A percentile compares a stretch with the other conserved stretches of the same genome.
phyloP scores from a whole-genome alignment of 441 rosid species.

The Isatis lusitanica region DNA sequence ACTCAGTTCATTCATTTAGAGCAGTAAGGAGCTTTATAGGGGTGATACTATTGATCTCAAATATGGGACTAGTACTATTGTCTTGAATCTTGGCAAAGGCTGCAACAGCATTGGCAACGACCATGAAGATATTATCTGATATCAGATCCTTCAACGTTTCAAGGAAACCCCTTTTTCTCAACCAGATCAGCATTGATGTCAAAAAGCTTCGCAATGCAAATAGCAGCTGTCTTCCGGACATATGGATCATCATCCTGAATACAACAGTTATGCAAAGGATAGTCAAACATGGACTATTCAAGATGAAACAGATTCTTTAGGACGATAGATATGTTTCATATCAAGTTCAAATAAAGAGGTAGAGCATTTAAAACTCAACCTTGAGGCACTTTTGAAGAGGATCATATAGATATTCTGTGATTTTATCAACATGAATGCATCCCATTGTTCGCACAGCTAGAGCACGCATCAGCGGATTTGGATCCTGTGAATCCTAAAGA shows the following conservation, averaged over 20 bases:
- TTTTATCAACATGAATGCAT: conserved; percentile 98
- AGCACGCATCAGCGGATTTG: conserved; percentile 96
- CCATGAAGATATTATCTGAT: conserved; percentile 44
- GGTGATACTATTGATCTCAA: conserved; percentile 86
- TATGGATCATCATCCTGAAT: conserved; percentile 97
- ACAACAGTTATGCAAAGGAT: conserved; percentile 9
- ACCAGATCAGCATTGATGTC: too few relatives aligned
- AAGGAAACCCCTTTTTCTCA: too few relatives aligned
- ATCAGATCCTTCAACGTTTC: too few relatives aligned
- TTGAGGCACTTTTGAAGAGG: conserved; percentile 98
- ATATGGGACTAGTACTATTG: conserved; percentile 71
- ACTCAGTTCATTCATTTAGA: conserved; percentile 70
- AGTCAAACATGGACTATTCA: neutral
- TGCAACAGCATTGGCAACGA: conserved; percentile 98
- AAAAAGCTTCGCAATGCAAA: conserved; percentile 40
- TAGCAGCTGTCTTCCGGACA: conserved; percentile 97
- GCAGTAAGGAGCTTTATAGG: conserved; percentile 96
- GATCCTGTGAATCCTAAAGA: conserved; percentile 94
- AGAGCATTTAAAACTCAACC: conserved; percentile 44
- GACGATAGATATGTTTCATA: conserved; percentile 3
- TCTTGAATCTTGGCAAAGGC: conserved; percentile 96
- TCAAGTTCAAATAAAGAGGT: conserved; percentile 14
- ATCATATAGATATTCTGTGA: conserved; percentile 95
- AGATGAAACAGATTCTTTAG: conserved; percentile 18
- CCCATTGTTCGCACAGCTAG: conserved; percentile 99